A percentile compares a stretch with the other conserved stretches of the same genome.
phyloP scores from a whole-genome alignment of 2,329 filamentous ascomycete species.

The Neospermospora avenae region DNA sequence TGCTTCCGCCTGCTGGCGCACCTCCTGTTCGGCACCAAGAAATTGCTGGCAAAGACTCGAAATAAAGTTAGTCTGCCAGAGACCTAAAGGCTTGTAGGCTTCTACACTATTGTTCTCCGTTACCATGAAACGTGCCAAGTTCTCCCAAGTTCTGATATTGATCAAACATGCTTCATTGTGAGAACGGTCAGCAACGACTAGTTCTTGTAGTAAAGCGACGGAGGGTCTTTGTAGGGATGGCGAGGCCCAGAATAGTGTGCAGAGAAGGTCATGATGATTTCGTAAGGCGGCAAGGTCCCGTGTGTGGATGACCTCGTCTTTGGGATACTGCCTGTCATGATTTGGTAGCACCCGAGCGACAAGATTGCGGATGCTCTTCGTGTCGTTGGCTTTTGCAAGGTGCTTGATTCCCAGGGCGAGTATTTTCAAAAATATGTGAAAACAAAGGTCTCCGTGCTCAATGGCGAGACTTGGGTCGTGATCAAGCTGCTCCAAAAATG shows the following conservation, averaged over 20 bases:
- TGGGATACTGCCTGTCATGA: slow-evolving; percentile 61
- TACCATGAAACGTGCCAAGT: slow-evolving; percentile 57
- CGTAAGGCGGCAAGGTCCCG: slow-evolving; percentile 61
- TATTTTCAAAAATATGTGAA: slow-evolving; percentile 65
- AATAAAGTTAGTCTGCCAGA: slow-evolving; percentile 58
- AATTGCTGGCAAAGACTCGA: slow-evolving; percentile 56
- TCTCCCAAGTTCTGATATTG: slow-evolving; percentile 60
- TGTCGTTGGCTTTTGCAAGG: slow-evolving; percentile 44
- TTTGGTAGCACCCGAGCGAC: slow-evolving; percentile 62
- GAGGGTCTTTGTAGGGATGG: slow-evolving; percentile 52
- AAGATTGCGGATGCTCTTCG: slow-evolving; percentile 59
- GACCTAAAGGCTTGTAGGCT: slow-evolving; percentile 47
- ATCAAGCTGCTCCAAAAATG: slow-evolving; percentile 56
- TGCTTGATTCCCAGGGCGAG: slow-evolving; percentile 55
- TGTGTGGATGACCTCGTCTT: slow-evolving; percentile 57
- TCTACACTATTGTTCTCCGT: slow-evolving; percentile 42
- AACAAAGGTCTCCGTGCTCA: slow-evolving; percentile 57
- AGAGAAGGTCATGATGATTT: slow-evolving; percentile 67
- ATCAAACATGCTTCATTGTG: slow-evolving; percentile 66
- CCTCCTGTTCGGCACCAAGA: slow-evolving; percentile 33
- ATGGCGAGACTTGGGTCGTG: slow-evolving; percentile 44
- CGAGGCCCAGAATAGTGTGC: slow-evolving; percentile 63
- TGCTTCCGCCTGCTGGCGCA: slow-evolving; percentile 23
- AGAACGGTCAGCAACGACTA: slow-evolving; percentile 57
- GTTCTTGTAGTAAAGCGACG: slow-evolving; percentile 52